phyloP scores from a whole-genome alignment of 257 asterid genomes.

The Primulina tabacum region DNA sequence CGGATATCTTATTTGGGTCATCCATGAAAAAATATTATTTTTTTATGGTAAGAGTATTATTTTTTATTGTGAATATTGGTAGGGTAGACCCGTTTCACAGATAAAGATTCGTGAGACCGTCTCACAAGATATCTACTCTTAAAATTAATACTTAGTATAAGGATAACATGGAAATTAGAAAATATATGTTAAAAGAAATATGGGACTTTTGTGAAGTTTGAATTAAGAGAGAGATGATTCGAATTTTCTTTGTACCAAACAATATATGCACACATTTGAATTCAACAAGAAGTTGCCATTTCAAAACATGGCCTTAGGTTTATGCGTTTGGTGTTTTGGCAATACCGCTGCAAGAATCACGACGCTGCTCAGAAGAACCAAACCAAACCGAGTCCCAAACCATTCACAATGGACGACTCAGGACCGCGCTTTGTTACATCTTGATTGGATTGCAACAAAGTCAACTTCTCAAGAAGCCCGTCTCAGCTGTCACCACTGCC shows the following conservation, averaged over 20 bases:
- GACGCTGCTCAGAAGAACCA: conserved; percentile 62
- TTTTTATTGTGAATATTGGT: no score
- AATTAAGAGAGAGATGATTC: no score
- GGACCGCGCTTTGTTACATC: conserved; percentile 50
- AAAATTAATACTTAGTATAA: no score
- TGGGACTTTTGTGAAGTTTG: no score
- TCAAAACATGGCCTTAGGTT: conserved; percentile 32
- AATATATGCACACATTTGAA: not conserved
- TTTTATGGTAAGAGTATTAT: no score
- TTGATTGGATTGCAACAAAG: conserved; percentile 63
- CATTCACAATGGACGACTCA: conserved; percentile 61
- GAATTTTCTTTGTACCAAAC: not conserved
- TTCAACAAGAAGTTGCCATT: conserved; percentile 6
- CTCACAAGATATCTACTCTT: no score
- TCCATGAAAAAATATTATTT: no score
- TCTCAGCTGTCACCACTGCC: conserved; percentile 79
- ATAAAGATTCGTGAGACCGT: no score
- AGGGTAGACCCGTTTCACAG: no score
- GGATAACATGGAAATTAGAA: no score
- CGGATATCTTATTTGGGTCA: no score
- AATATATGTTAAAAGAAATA: no score
- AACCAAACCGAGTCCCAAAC: conserved; percentile 68
- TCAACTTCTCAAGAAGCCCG: conserved; percentile 78
- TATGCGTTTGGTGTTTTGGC: conserved; percentile 42
- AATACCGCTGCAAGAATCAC: conserved; percentile 64